Evolutionary conservation across 2,329 filamentous ascomycete genomes (phyloP), one percentile per base, ranked within the genome.

Genomic region (Lasiodiplodia sp.): DNA sequence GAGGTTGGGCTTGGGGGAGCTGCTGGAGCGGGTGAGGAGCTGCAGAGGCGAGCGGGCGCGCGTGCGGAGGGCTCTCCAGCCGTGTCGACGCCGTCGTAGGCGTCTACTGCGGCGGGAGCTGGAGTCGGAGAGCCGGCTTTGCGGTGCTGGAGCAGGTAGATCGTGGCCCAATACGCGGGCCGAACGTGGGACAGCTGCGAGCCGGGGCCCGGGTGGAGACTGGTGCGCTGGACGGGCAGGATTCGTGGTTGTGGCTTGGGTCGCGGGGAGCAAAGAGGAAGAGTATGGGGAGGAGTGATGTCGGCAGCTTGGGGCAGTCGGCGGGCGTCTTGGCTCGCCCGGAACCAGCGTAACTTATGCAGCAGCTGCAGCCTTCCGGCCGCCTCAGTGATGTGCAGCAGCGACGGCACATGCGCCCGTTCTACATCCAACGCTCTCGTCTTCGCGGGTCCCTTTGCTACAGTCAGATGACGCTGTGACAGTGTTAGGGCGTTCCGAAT

Each of bases 291-390:
- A 64, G 60, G 52, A 55, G 65, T 67, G 65, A 67, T 55, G 65
- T 67, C 55, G 55, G 65, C 55, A 67, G 65, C 65, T 67, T 67
- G 65, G 65, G 64, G 65, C 65, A 60, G 65, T 67, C 38, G 65
- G 53, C 40, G 65, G 65, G 47, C 40, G 65, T 67, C 65, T 67
- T 67, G 65, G 65, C 65, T 60, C 38, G 49, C 23, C 65, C 65
- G 55, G 65, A 55, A 67, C 23, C 23, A 67, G 25, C 65, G 44
- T 67, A 67, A 60, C 10, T 60, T 58, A 51, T 60, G 65, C 18
- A 31, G 49, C 63, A 44, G 63, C 34, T 66, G 63, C 63, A 66
- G 63, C 51, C 11, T 18, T 23, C 55, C 53, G 16, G 53, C 53
- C 53, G 28, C 25, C 28, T 21, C 44, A 21, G 44, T 47, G 44